These are phyloP conservation scores for Fusarium chuoi DNA, from an alignment of 2,329 filamentous ascomycete genomes.

Conservation along the genomic window DNA sequence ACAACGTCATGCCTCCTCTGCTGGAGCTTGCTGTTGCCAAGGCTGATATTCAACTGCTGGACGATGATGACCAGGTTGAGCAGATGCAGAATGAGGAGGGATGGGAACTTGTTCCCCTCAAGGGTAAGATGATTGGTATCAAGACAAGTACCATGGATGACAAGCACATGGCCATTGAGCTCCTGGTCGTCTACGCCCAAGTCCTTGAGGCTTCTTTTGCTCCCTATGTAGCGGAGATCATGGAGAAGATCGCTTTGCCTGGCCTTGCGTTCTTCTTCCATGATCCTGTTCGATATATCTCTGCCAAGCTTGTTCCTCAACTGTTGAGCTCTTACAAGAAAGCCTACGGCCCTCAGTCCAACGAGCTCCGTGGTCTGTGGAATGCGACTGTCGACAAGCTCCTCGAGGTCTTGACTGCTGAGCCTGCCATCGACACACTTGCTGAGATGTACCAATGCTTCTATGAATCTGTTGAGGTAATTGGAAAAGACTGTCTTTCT, in stretches of 20 bases:
- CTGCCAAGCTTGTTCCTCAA: conserved; percentile 93
- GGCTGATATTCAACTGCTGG: conserved; percentile 94
- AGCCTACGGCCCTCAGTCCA: conserved; percentile 82
- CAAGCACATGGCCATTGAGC: conserved; percentile 99
- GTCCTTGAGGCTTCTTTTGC: conserved; percentile 94
- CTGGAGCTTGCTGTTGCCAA: conserved; percentile 92
- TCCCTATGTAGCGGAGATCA: conserved; percentile 89
- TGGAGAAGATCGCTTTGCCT: conserved; percentile 95
- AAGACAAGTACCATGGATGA: conserved; percentile 96
- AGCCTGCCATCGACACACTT: conserved; percentile 94
- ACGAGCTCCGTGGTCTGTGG: conserved; percentile 86
- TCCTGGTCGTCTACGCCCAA: conserved; percentile 96
- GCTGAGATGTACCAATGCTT: conserved; percentile 99
- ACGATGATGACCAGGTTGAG: conserved; percentile 94
- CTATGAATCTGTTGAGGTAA: conserved; percentile 96
- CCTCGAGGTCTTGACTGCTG: conserved; percentile 90
- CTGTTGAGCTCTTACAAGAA: conserved; percentile 95
- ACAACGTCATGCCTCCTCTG: conserved; percentile 92
- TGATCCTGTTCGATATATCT: conserved; percentile 93
- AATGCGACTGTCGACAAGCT: conserved; percentile 86
- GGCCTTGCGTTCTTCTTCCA: conserved; percentile 99
- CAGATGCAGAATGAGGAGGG: conserved; percentile 94
- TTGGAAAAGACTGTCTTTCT: conserved; percentile 85
- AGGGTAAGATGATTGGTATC: conserved; percentile 98
- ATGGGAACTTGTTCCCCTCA: conserved; percentile 96